Base-by-base conservation (phyloP, 192 early-diverging fungal genomes). In the Coemansia sp. region DNA sequence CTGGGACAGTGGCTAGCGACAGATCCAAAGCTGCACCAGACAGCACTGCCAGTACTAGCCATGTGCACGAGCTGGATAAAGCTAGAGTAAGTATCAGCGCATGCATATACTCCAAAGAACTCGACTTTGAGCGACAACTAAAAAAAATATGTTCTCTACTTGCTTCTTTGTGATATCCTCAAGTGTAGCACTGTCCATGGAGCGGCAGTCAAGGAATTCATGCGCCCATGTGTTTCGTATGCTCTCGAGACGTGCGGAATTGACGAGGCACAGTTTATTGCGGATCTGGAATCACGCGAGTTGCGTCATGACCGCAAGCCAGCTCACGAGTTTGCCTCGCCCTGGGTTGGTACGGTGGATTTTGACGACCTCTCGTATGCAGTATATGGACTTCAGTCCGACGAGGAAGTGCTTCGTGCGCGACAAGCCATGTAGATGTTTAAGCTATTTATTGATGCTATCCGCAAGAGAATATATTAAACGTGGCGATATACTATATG, bases 331-430 rank as follows among this genome's bases (percentile, higher is more conserved):
- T 66, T 64, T 66, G 69, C 80, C 12, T 82, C 80, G 58, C 73
- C 80, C 15, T 82, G 80, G 80, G 75, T 82, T 4, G 80, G 80
- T 9, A 75, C 75, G 12, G 77, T 82, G 0, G 80, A 82, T 53
- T 72, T 82, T 50, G 80, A 82, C 50, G 80, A 82, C 27, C 29
- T 82, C 15, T 69, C 80, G 2, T 57, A 68, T 9, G 80, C 80
- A 4, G 73, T 77, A 3, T 82, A 82, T 55, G 36, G 48, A 12
- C 77, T 82, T 38, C 80, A 73, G 1, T 77, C 80, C 1, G 80
- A 82, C 38, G 75, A 82, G 11, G 80, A 77, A 1, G 63, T 77
- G 15, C 63, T 82, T 42, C 64, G 64, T 21, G 60, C 64, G 2
- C 58, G 68, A 10, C 61, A 63, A 70, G 41, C 63, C 37, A 50